Percentiles rank a stretch among this genome's conserved stretches.
These are phyloP conservation scores for Emmonsiellopsis sp. DNA, from an alignment of 2,329 filamentous ascomycete species.

Conservation along the genomic window DNA sequence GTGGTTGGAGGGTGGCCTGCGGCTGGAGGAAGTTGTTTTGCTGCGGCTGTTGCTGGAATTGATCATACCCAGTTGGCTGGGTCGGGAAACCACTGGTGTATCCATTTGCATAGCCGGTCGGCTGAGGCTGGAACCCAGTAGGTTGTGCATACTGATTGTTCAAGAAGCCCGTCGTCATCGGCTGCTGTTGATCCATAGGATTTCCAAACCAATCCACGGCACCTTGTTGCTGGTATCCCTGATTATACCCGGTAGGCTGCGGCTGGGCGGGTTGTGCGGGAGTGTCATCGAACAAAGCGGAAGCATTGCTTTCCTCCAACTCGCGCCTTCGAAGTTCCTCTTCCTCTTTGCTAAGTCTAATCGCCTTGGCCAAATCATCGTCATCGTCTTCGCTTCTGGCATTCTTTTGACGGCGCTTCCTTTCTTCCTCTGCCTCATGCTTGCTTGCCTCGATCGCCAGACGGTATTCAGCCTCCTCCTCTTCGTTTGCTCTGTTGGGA, in stretches of 20 bases:
- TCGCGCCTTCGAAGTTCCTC: constrained; percentile 73
- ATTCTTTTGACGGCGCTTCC: constrained; percentile 52
- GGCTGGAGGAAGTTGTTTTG: constrained; percentile 30
- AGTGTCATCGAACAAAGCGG: constrained; percentile 79
- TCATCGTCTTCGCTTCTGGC: constrained; percentile 56
- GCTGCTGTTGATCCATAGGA: constrained; percentile 68
- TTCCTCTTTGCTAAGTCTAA: constrained; percentile 91
- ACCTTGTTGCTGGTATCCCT: constrained; percentile 93
- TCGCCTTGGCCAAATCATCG: constrained; percentile 87
- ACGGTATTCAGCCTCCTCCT: constrained; percentile 84
- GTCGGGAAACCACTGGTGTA: constrained; percentile 60
- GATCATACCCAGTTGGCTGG: constrained; percentile 62
- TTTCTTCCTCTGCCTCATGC: constrained; percentile 86
- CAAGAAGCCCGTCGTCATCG: constrained; percentile 59
- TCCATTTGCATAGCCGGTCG: constrained; percentile 60
- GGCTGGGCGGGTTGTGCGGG: constrained; percentile 56
- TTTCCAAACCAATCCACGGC: constrained; percentile 98
- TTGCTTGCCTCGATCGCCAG: constrained; percentile 93
- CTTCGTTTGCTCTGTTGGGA: constrained; percentile 51
- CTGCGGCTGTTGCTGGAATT: constrained; percentile 33
- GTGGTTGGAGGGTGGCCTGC: constrained; percentile 46
- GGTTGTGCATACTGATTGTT: constrained; percentile 66
- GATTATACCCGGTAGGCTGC: constrained; percentile 83
- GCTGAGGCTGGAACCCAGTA: constrained; percentile 58
- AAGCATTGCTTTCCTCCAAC: constrained; percentile 75